These are phyloP conservation scores for Porpolomopsis calyptriformis DNA, from an alignment of 768 basidiomycete genomes.

Conservation along the genomic window DNA sequence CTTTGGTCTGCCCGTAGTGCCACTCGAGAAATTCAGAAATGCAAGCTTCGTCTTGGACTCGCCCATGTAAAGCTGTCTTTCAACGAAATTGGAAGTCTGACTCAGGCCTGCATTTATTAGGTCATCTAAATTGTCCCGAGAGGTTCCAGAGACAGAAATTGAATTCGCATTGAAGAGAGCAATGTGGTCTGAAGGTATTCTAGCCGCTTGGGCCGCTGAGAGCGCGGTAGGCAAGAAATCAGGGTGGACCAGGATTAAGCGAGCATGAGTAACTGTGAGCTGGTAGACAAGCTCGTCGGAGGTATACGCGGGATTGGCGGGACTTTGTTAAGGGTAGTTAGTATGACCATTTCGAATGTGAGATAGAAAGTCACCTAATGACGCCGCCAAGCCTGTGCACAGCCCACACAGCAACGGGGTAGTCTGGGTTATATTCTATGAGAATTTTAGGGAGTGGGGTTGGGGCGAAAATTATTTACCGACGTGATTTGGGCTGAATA, in stretches of 20 bases:
- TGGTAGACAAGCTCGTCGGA: slow-evolving; percentile 11
- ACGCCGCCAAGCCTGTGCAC: slow-evolving; percentile 18
- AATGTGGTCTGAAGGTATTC: slow-evolving; percentile 32
- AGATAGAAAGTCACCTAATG: slow-evolving; percentile 10
- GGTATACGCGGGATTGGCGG: slow-evolving; percentile 11
- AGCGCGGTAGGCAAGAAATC: slow-evolving; percentile 33
- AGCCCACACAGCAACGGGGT: slow-evolving; percentile 41
- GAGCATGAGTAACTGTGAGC: slow-evolving; percentile 21
- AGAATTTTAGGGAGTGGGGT: neutral
- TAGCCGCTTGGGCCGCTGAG: slow-evolving; percentile 28
- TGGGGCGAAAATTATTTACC: slow-evolving; percentile 26
- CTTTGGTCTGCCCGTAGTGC: slow-evolving; percentile 68
- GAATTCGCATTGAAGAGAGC: slow-evolving; percentile 29
- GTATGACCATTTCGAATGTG: slow-evolving; percentile 21
- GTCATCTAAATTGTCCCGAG: slow-evolving; percentile 22
- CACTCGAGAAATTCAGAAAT: slow-evolving; percentile 61
- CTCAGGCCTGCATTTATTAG: slow-evolving; percentile 40
- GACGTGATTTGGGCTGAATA: slow-evolving; percentile 60
- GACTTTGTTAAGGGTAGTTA: slow-evolving; percentile 1
- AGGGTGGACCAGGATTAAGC: slow-evolving; percentile 44
- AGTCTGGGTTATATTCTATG: slow-evolving; percentile 27
- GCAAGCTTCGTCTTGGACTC: slow-evolving; percentile 65
- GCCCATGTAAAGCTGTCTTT: slow-evolving; percentile 40
- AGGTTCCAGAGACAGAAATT: neutral
- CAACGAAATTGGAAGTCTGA: slow-evolving; percentile 30